Percentiles rank a stretch among this genome's conserved stretches.
Conservation (phyloP, 1,284 basidiomycete species). For the Agaricales sp. region DNA sequence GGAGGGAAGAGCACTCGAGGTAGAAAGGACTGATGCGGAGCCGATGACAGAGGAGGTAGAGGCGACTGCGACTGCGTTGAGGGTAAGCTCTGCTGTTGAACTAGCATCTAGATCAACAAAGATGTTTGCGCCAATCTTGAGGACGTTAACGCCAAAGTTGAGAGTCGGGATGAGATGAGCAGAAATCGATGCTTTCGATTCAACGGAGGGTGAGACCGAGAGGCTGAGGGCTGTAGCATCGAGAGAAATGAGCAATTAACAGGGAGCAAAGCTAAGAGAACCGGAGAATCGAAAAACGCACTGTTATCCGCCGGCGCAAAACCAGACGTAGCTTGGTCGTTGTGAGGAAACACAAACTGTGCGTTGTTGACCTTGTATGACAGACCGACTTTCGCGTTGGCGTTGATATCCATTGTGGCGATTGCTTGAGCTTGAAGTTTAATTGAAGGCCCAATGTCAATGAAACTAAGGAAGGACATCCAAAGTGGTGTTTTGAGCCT, state of each 20-base stretch:
- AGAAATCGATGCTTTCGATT: constrained; percentile 26
- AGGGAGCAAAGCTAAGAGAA: background rate
- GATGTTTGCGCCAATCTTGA: background rate
- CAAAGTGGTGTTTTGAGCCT: too few relatives aligned
- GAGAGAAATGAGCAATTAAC: constrained; percentile 3
- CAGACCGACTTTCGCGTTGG: constrained; percentile 2
- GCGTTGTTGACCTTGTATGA: constrained; percentile 3
- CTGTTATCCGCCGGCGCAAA: constrained; percentile 2
- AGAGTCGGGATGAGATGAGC: constrained; percentile 41
- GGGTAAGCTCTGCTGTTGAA: background rate
- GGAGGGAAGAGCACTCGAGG: too few relatives aligned
- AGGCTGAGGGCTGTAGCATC: constrained; percentile 27
- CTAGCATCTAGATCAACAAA: background rate
- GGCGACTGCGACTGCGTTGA: background rate
- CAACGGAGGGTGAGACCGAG: constrained; percentile 27
- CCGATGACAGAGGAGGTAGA: too few relatives aligned
- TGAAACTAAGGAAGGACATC: too few relatives aligned
- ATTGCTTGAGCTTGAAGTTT: constrained; percentile 1
- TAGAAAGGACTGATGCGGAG: too few relatives aligned
- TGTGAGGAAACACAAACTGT: constrained; percentile 1
- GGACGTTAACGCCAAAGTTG: constrained; percentile 26
- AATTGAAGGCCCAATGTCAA: constrained; percentile 1
- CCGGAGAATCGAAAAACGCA: constrained; percentile 22
- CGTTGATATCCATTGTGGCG: constrained; percentile 3
- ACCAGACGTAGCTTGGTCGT: constrained; percentile 1